These are phyloP conservation scores for Diddensiella caesifluorescens DNA, from an alignment of 805 yeast species.

Conservation along the genomic window DNA sequence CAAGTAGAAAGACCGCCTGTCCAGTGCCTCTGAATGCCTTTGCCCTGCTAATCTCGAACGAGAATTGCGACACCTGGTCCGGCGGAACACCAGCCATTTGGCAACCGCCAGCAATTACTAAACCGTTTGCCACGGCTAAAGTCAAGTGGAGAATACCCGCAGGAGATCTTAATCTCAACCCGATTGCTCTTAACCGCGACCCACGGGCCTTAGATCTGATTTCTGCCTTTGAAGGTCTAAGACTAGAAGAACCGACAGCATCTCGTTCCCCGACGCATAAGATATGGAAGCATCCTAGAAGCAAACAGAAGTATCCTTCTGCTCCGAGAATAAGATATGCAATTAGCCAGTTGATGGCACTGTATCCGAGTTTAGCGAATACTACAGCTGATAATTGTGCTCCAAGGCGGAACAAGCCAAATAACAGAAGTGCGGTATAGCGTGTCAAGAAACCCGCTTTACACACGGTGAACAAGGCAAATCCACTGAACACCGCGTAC, in stretches of 20 bases:
- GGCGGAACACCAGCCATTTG: conserved; percentile 12
- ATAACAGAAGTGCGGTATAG: conserved; percentile 11
- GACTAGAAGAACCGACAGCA: conserved; percentile 4
- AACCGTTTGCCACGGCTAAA: conserved; percentile 13
- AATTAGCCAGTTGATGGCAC: conserved; percentile 15
- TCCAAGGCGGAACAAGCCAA: conserved; percentile 15
- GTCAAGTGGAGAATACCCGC: conserved; percentile 12
- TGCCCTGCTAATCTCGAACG: background rate
- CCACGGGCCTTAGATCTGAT: background rate
- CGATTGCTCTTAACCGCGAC: background rate
- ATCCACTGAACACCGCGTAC: conserved; percentile 5
- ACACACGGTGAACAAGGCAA: conserved; percentile 4
- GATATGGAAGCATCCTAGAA: conserved; percentile 14
- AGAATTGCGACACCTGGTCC: background rate
- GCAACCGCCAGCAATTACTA: conserved; percentile 18
- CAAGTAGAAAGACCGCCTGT: conserved; percentile 15
- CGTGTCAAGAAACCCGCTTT: conserved; percentile 11
- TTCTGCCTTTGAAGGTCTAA: conserved; percentile 7
- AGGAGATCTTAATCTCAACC: conserved; percentile 2
- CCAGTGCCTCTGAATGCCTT: conserved; percentile 12
- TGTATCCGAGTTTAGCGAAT: conserved; percentile 10
- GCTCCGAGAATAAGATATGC: conserved; percentile 21
- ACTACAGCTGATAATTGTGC: conserved; percentile 19
- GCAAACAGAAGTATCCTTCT: conserved; percentile 19
- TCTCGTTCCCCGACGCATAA: conserved; percentile 7